These are phyloP conservation scores for Penicillium sp. DNA, from an alignment of 2,329 filamentous ascomycete genomes.

Conservation along the genomic window DNA sequence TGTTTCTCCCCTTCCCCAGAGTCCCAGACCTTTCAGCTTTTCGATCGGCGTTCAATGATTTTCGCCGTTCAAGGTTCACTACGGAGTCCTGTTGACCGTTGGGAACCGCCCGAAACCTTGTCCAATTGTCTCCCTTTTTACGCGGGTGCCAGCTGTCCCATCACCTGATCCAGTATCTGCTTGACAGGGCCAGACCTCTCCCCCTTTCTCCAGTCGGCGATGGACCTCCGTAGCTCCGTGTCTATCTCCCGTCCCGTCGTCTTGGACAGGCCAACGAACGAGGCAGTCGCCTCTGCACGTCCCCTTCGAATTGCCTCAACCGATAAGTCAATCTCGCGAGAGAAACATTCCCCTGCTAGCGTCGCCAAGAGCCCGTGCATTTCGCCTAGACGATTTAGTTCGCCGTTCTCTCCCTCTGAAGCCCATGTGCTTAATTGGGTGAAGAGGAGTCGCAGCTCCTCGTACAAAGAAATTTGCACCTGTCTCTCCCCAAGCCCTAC, in stretches of 20 bases:
- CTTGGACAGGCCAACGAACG: conserved; percentile 37
- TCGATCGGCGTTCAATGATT: conserved; percentile 12
- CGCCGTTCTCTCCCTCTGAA: conserved; percentile 17
- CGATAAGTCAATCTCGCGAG: conserved; percentile 38
- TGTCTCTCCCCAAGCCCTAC: conserved; percentile 38
- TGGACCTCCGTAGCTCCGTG: conserved; percentile 26
- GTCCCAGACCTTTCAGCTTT: conserved; percentile 7
- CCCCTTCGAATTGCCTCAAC: conserved; percentile 44
- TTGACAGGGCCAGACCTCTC: conserved; percentile 48
- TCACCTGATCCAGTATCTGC: conserved; percentile 39
- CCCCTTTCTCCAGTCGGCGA: conserved; percentile 41
- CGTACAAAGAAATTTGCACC: conserved; percentile 42
- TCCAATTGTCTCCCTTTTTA: not conserved
- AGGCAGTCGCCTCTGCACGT: conserved; percentile 42
- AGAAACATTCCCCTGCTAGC: conserved; percentile 37
- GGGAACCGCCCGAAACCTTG: conserved; percentile 10
- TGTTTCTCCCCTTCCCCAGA: conserved; percentile 6
- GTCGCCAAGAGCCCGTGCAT: conserved; percentile 33
- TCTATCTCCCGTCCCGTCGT: conserved; percentile 26
- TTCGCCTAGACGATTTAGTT: conserved; percentile 26
- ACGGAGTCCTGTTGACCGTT: conserved; percentile 5
- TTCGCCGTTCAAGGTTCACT: conserved; percentile 6
- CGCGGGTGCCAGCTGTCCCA: conserved; percentile 23
- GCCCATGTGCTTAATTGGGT: conserved; percentile 34
- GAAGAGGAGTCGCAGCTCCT: conserved; percentile 41